phyloP scores from a whole-genome alignment of 805 yeast genomes.

The Metschnikowia drakensbergensis region DNA sequence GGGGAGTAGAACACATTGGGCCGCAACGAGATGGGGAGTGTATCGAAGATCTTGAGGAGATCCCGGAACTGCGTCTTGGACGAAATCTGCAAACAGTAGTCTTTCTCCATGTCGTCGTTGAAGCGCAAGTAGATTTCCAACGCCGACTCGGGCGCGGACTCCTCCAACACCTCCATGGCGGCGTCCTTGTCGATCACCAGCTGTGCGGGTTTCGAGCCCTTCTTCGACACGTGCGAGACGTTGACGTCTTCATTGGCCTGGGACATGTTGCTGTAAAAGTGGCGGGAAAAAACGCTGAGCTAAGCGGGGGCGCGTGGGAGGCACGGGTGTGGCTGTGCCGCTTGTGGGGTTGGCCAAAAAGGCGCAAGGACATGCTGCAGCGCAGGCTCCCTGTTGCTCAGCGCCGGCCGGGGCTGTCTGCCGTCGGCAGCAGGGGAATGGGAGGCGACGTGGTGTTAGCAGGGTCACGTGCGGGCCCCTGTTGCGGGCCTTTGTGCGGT shows the following conservation, averaged over 20 bases:
- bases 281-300: background rate
- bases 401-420: too few relatives aligned
- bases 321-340: too few relatives aligned
- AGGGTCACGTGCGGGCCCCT: too few relatives aligned
- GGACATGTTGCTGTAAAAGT: slow-evolving; percentile 1
- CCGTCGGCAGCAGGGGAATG: too few relatives aligned
- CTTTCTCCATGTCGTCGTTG: slow-evolving; percentile 81
- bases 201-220: background rate
- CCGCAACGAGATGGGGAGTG: slow-evolving; percentile 69
- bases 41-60: slow-evolving; percentile 56
- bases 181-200: background rate
- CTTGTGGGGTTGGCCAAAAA: too few relatives aligned
- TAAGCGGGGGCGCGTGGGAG: too few relatives aligned
- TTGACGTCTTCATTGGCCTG: slow-evolving; percentile 1
- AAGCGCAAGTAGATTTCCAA: slow-evolving; percentile 68
- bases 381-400: too few relatives aligned
- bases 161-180: slow-evolving; percentile 4
- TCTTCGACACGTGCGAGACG: slow-evolving; percentile 3
- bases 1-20: slow-evolving; percentile 73
- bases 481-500: too few relatives aligned
- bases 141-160: slow-evolving; percentile 9
- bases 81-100: slow-evolving; percentile 80
- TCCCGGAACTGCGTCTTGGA: slow-evolving; percentile 55
- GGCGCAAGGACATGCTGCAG: too few relatives aligned
- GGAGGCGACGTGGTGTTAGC: too few relatives aligned